These are phyloP conservation scores for Aspergillus baeticus DNA, from an alignment of 495 filamentous ascomycete genomes.

Conservation along the genomic window DNA sequence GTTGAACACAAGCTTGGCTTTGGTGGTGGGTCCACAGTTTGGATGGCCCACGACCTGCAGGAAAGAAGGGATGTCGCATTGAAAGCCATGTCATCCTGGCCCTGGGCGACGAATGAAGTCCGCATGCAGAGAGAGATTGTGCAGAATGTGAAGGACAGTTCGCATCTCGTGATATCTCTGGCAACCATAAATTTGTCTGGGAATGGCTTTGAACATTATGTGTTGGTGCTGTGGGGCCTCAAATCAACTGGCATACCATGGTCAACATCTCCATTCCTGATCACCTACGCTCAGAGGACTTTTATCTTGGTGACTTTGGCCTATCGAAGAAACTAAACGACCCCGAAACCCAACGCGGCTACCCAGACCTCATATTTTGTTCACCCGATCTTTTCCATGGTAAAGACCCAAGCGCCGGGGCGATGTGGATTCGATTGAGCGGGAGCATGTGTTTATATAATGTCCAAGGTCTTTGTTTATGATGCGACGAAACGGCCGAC, in stretches of 20 bases:
- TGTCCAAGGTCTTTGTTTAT: conserved; percentile 25
- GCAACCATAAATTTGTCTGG: conserved; percentile 20
- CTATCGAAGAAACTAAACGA: conserved; percentile 30
- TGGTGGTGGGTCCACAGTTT: conserved; percentile 87
- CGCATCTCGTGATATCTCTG: conserved; percentile 24
- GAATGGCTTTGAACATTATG: conserved; percentile 15
- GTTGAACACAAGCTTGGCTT: conserved; percentile 82
- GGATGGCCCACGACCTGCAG: conserved; percentile 52
- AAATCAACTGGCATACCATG: conserved; percentile 18
- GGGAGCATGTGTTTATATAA: conserved; percentile 21
- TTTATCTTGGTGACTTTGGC: conserved; percentile 57
- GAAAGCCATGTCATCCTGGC: conserved; percentile 23
- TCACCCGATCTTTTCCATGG: conserved; percentile 30
- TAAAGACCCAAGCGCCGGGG: conserved; percentile 24
- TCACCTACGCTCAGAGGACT: conserved; percentile 35
- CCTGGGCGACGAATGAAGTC: conserved; percentile 21
- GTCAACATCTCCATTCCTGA: conserved; percentile 14
- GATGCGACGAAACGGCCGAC: conserved; percentile 21
- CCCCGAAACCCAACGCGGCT: conserved; percentile 9
- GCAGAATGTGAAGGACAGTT: conserved; percentile 24
- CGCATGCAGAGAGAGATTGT: conserved; percentile 29
- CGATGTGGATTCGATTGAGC: conserved; percentile 22
- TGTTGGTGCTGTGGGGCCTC: conserved; percentile 32
- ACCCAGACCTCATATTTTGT: conserved; percentile 22
- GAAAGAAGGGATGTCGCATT: conserved; percentile 28